These are phyloP conservation scores for Lactarius sanguifluus DNA, from an alignment of 768 basidiomycete genomes.

Conservation along the genomic window DNA sequence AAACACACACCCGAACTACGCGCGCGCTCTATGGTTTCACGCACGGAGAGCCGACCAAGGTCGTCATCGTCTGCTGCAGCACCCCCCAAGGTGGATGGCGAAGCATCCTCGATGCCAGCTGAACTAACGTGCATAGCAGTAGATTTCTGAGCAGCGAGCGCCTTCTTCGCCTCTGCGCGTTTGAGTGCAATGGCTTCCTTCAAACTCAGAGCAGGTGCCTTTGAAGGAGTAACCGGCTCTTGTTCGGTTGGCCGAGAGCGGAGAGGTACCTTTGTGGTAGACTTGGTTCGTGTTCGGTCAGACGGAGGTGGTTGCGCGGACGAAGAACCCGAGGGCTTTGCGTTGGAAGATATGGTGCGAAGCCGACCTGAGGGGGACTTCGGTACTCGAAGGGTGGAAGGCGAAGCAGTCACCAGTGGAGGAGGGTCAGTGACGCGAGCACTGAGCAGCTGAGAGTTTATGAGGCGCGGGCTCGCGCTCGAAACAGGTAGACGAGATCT, in stretches of 20 bases:
- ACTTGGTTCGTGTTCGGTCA: conserved; percentile 9
- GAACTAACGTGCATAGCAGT: conserved; percentile 34
- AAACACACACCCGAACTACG: conserved; percentile 70
- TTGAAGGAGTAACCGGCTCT: conserved; percentile 35
- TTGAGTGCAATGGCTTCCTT: conserved; percentile 79
- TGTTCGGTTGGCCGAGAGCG: conserved; percentile 7
- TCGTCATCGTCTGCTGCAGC: conserved; percentile 47
- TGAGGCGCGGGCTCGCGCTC: not conserved
- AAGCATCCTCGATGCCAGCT: conserved; percentile 49
- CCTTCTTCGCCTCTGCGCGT: conserved; percentile 76
- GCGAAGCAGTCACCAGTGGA: not conserved
- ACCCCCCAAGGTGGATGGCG: conserved; percentile 34
- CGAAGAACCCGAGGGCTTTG: not conserved
- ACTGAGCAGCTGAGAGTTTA: not conserved
- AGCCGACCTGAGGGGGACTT: conserved; percentile 9
- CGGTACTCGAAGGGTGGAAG: conserved; percentile 14
- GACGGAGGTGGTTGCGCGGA: not conserved
- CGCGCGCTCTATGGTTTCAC: conserved; percentile 75
- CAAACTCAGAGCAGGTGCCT: conserved; percentile 48
- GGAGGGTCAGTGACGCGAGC: not conserved
- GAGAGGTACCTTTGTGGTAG: conserved; percentile 5
- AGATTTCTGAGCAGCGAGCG: conserved; percentile 33
- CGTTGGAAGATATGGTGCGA: conserved; percentile 14
- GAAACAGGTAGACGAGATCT: conserved; percentile 22
- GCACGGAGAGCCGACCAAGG: conserved; percentile 63